phyloP scores from a whole-genome alignment of 1,284 basidiomycete species.

The Porogramme epimiltina region DNA sequence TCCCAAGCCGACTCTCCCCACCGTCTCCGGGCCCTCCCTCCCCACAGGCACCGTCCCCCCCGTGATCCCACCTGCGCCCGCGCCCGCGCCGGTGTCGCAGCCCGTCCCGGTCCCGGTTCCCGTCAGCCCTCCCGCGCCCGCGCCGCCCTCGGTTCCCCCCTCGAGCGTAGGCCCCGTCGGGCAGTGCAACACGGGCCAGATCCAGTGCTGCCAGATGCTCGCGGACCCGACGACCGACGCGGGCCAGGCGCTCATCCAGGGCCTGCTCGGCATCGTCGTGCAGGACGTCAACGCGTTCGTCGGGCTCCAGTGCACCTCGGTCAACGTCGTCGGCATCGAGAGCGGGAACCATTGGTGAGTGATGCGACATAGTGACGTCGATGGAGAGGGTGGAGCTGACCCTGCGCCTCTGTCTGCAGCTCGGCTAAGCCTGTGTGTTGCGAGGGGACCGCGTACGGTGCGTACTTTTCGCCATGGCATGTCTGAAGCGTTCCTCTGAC shows the following conservation, averaged over 20 bases:
- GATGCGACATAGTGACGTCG: not conserved
- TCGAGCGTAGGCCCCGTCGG: not conserved
- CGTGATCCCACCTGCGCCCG: not conserved
- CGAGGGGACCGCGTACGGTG: conserved; percentile 4
- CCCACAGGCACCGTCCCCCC: not conserved
- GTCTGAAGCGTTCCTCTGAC: not conserved
- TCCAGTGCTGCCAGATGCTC: conserved; percentile 26
- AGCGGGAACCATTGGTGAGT: conserved; percentile 3
- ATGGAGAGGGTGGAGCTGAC: no score
- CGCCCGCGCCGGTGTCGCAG: no score
- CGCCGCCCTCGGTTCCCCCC: no score
- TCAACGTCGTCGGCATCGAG: conserved; percentile 7
- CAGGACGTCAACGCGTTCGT: conserved; percentile 7
- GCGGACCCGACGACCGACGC: conserved; percentile 2
- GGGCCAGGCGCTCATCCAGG: not conserved
- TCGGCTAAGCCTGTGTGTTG: conserved; percentile 15
- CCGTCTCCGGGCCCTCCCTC: not conserved
- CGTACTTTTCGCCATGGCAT: not conserved
- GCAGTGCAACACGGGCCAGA: conserved; percentile 28
- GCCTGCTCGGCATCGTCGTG: not conserved
- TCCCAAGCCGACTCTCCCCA: not conserved
- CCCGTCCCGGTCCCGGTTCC: no score
- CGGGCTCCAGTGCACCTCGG: conserved; percentile 16
- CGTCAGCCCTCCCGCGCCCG: no score
- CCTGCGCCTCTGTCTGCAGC: not conserved